Conservation (phyloP, 768 basidiomycete genomes). For the Boletales sp. region DNA sequence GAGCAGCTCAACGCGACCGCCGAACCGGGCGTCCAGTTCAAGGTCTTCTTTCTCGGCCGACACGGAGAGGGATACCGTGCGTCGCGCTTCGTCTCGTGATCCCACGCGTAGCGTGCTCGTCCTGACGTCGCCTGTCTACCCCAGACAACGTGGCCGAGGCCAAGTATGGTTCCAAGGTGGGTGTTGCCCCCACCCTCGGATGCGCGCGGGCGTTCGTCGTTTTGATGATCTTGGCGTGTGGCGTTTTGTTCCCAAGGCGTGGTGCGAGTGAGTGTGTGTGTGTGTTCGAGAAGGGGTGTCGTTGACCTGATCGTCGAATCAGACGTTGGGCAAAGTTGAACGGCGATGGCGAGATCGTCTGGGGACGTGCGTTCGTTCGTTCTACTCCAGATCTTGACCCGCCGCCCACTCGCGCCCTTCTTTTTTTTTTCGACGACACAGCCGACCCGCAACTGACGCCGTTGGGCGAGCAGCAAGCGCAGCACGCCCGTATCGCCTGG, state of each 20-base stretch:
- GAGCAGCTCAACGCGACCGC: slow-evolving; percentile 30
- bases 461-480: slow-evolving; percentile 55
- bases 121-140: not conserved
- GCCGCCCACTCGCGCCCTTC: not conserved
- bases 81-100: not conserved
- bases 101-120: too few species aligned
- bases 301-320: not conserved
- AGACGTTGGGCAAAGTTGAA: slow-evolving; percentile 64
- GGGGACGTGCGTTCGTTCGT: slow-evolving; percentile 60
- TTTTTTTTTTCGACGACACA: not conserved
- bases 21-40: slow-evolving; percentile 27
- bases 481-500: slow-evolving; percentile 18
- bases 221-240: not conserved
- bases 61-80: slow-evolving; percentile 60
- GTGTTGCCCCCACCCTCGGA: not conserved
- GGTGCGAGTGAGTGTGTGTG: slow-evolving; percentile 51
- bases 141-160: slow-evolving; percentile 66
- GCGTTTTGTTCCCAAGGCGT: slow-evolving; percentile 32
- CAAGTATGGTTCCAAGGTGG: slow-evolving; percentile 56
- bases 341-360: slow-evolving; percentile 61
- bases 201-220: too few species aligned
- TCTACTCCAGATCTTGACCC: not conserved
- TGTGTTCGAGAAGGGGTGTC: too few species aligned
- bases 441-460: slow-evolving; percentile 52
- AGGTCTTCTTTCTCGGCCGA: slow-evolving; percentile 61